A percentile compares a stretch with the other conserved stretches of the same genome.
phyloP scores from a whole-genome alignment of 1,139 yeast genomes.

The Protomyces macrosporus region DNA sequence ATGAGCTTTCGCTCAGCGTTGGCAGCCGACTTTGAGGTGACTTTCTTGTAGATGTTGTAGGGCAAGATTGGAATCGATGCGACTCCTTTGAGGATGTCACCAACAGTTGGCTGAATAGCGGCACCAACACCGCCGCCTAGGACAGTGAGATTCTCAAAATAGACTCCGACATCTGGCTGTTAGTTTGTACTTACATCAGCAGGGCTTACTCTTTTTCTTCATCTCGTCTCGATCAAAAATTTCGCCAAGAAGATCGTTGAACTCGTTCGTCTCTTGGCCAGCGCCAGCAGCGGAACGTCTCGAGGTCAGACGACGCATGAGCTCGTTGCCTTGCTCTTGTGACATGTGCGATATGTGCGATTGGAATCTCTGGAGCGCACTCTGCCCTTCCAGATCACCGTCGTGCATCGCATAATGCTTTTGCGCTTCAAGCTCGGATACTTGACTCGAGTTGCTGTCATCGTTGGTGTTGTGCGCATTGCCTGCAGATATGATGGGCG shows the following conservation, averaged over 20 bases:
- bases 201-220: constrained; percentile 19
- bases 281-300: constrained; percentile 5
- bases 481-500: no score
- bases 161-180: constrained; percentile 44
- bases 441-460: no score
- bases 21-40: neutral
- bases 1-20: constrained; percentile 37
- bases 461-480: no score
- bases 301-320: constrained; percentile 5
- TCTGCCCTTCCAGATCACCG: constrained; percentile 4
- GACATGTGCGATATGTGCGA: constrained; percentile 14
- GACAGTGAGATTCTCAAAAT: constrained; percentile 47
- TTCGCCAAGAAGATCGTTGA: constrained; percentile 17
- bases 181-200: neutral
- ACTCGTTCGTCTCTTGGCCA: neutral
- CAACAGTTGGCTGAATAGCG: constrained; percentile 48
- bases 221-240: constrained; percentile 24
- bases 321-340: constrained; percentile 1
- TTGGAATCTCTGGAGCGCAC: neutral
- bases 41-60: constrained; percentile 1
- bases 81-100: constrained; percentile 39
- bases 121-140: constrained; percentile 52
- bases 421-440: no score
- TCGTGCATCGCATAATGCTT: no score
- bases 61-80: constrained; percentile 20